phyloP scores from a whole-genome alignment of 768 basidiomycete genomes.

The Boletellus ananas region DNA sequence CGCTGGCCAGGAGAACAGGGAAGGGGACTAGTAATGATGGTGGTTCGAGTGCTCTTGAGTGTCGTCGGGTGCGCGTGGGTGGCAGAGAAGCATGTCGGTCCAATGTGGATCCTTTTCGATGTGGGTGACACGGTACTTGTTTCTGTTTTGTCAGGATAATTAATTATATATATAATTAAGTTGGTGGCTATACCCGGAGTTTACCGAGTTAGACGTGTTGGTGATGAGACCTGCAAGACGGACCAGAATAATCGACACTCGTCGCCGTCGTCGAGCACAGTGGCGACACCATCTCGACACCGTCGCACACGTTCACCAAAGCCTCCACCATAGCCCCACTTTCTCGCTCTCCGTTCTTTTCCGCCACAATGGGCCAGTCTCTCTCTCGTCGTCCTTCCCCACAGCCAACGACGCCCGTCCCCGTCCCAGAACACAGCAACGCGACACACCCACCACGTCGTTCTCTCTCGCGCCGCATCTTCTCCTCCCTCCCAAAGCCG shows the following conservation, averaged over 20 bases:
- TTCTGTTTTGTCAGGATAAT: conserved; percentile 3
- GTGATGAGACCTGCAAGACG: conserved; percentile 23
- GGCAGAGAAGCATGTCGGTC: conserved; percentile 64
- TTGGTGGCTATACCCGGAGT: conserved; percentile 18
- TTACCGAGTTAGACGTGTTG: conserved; percentile 23
- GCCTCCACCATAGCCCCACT: not conserved
- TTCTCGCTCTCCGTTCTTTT: not conserved
- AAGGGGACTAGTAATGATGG: conserved; percentile 11
- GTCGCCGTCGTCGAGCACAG: conserved; percentile 10
- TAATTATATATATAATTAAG: conserved; percentile 5
- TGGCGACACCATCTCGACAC: conserved; percentile 8
- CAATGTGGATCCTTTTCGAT: conserved; percentile 69
- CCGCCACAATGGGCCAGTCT: conserved; percentile 29
- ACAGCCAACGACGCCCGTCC: conserved; percentile 9
- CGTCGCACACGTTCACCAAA: not conserved
- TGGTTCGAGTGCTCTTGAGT: conserved; percentile 52
- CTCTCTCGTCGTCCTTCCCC: conserved; percentile 24
- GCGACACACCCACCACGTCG: conserved; percentile 3
- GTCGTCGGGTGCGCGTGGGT: conserved; percentile 77
- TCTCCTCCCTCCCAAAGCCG: conserved; percentile 30
- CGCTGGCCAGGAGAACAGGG: not conserved
- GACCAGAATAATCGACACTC: conserved; percentile 24
- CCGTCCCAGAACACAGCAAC: conserved; percentile 5
- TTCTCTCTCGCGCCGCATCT: conserved; percentile 34
- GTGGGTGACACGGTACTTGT: conserved; percentile 39